These are phyloP conservation scores for Cladosporium colombiae DNA, from an alignment of 2,329 filamentous ascomycete species.

Conservation along the genomic window DNA sequence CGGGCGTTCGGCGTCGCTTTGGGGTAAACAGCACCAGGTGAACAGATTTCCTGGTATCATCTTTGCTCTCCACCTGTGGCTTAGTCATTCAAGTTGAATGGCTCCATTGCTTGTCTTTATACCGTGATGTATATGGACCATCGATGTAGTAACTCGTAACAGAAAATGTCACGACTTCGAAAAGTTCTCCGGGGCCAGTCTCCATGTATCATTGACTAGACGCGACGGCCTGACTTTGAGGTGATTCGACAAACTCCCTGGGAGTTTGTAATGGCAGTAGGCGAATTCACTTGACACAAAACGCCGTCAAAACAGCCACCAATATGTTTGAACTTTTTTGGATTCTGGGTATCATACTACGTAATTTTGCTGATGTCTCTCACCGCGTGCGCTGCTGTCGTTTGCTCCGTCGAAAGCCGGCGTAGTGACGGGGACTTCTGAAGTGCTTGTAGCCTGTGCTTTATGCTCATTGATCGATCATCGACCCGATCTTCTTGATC, in stretches of 20 bases:
- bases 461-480: constrained; percentile 5
- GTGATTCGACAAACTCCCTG: too few species aligned
- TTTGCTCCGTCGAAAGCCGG: not conserved
- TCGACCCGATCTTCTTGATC: constrained; percentile 5
- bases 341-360: constrained; percentile 1
- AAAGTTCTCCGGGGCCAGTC: not conserved
- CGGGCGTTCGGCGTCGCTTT: too few species aligned
- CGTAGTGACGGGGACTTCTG: not conserved
- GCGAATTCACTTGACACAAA: too few species aligned
- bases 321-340: not conserved
- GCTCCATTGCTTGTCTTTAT: too few species aligned
- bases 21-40: too few species aligned
- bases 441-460: not conserved
- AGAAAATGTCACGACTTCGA: too few species aligned
- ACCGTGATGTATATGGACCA: too few species aligned
- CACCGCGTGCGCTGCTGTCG: not conserved
- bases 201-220: not conserved
- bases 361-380: not conserved
- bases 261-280: too few species aligned
- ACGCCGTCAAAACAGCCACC: not conserved
- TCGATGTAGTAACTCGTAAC: too few species aligned
- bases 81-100: too few species aligned
- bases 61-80: too few species aligned
- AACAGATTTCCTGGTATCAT: too few species aligned
- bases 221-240: not conserved